Conservation (phyloP, 331 rosid genomes). For the Pyracantha coccinea region DNA sequence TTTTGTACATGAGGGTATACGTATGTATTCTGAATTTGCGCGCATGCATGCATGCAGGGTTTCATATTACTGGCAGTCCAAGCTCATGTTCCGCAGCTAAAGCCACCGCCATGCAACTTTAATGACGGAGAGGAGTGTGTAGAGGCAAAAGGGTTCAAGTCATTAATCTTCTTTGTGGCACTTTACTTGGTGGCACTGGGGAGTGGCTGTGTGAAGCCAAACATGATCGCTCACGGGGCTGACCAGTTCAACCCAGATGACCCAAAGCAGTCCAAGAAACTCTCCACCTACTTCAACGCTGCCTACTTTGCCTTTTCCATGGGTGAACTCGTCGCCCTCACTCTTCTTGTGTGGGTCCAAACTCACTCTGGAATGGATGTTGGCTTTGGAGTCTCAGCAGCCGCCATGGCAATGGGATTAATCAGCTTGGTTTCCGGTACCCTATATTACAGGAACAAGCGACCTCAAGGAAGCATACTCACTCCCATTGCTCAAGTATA, state of each 20-base stretch:
- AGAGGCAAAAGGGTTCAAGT: constrained; percentile 77
- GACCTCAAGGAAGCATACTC: constrained; percentile 78
- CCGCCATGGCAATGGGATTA: constrained; percentile 78
- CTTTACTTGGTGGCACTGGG: constrained; percentile 87
- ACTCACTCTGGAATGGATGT: constrained; percentile 98
- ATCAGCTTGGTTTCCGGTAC: constrained; percentile 63
- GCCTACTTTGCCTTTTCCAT: constrained; percentile 85
- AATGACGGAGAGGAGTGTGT: constrained; percentile 29
- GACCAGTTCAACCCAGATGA: constrained; percentile 58
- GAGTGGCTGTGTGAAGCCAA: constrained; percentile 94
- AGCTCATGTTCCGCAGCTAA: constrained; percentile 80
- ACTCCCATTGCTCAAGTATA: constrained; percentile 74
- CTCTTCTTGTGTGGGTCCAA: constrained; percentile 85
- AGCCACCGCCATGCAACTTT: constrained; percentile 67
- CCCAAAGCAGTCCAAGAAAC: constrained; percentile 42
- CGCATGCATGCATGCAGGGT: constrained; percentile 37
- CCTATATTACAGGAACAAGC: constrained; percentile 67
- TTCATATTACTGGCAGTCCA: constrained; percentile 82
- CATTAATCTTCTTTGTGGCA: constrained; percentile 65
- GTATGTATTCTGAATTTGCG: not conserved
- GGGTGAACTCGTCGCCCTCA: constrained; percentile 79
- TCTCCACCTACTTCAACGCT: constrained; percentile 77
- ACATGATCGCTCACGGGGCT: constrained; percentile 94
- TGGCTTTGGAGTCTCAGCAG: constrained; percentile 92
- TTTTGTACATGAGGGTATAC: not conserved